Base-by-base conservation (phyloP, 306 rosid genomes). In the Quercus engelmannii region DNA sequence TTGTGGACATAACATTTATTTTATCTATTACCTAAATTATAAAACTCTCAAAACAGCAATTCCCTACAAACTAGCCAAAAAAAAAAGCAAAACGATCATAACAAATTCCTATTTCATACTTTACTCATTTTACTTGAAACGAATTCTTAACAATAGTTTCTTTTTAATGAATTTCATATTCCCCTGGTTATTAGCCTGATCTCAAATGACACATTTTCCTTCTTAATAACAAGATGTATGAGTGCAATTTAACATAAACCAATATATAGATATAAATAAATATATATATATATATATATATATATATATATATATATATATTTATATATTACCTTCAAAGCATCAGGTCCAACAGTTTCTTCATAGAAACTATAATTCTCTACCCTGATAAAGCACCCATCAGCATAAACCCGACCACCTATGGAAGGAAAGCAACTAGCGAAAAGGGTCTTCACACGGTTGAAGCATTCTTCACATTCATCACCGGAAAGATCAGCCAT, bases 291-390 rank as follows among this genome's bases (percentile, higher is more conserved):
- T 25, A 25, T 25, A 25, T 25, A 25, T 25, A 25, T 25, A 26
- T 26, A 26, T 26, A 46, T 12, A 10, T 2, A 46, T 10, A 2
- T 9, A 43, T 1, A 43, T 43, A 43, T 31, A 46, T 1, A 25
- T 25, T 1, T 25, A 25, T 25, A 49, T 2, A 46, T 5, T 55
- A 77, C 82, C 83, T 23, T 79, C 1, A 69, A 13, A 64, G 80
- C 87, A 55, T 71, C 76, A n/a, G 84, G 87, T 12, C 65, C 75
- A 23, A 55, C 3, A 4, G n/a, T 23, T 17, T 62, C 70, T 19
- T 41, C 35, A 65, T 71, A 84, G 71, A 83, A 83, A 76, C 75
- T 54, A 55, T 75, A 79, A 55, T 84, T 84, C 78, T 84, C 87
- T 10, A 71, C 71, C 55, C 81, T 75, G 17, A 82, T 81, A 28